phyloP scores from a whole-genome alignment of 2,329 filamentous ascomycete species.

The Ophiostoma ips region DNA sequence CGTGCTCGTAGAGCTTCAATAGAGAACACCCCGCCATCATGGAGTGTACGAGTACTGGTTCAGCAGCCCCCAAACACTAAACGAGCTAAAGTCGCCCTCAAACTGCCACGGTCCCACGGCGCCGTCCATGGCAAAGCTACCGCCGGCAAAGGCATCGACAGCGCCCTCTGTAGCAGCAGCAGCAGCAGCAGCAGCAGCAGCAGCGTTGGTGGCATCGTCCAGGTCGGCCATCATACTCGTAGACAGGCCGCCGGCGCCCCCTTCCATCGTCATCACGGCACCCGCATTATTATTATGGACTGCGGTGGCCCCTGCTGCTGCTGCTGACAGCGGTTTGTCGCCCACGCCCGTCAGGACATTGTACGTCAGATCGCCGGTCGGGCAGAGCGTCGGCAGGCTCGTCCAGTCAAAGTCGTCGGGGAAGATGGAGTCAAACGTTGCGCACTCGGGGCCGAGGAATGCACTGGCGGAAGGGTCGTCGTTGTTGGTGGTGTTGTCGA shows the following conservation, averaged over 20 bases:
- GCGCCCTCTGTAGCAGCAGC: background rate
- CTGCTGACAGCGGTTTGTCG: background rate
- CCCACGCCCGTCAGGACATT: constrained; percentile 37
- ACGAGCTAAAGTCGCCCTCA: constrained; percentile 38
- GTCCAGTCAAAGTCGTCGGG: constrained; percentile 35
- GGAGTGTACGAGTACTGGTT: constrained; percentile 27
- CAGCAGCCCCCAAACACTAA: constrained; percentile 42
- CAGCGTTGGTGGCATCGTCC: background rate
- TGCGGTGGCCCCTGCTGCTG: too few relatives aligned
- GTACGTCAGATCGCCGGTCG: constrained; percentile 42
- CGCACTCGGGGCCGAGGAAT: background rate
- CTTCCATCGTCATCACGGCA: too few relatives aligned
- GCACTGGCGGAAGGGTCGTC: background rate
- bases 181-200: background rate
- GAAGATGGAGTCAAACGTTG: constrained; percentile 14
- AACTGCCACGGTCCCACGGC: constrained; percentile 30
- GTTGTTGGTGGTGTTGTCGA: background rate
- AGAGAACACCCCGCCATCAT: too few relatives aligned
- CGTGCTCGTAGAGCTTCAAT: too few relatives aligned
- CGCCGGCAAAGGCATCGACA: background rate
- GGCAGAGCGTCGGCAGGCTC: constrained; percentile 39
- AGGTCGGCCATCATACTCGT: background rate
- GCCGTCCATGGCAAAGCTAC: constrained; percentile 4
- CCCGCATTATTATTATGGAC: too few relatives aligned
- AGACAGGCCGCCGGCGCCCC: background rate